These are phyloP conservation scores for Lentinula boryana DNA, from an alignment of 768 basidiomycete genomes.

Conservation along the genomic window DNA sequence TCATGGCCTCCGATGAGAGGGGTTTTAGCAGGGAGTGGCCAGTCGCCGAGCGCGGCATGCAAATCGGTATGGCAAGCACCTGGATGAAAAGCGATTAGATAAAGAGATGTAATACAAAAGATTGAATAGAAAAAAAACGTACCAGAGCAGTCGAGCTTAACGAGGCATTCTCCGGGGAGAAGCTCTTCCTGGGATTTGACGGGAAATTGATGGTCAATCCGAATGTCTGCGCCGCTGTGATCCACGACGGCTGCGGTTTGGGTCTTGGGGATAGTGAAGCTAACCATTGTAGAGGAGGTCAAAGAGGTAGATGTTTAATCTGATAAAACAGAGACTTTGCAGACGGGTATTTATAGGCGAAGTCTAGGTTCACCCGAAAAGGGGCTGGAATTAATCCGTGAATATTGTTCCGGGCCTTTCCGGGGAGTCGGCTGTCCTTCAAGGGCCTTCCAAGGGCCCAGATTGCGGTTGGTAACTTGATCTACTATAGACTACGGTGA, in stretches of 20 bases:
- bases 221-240: slow-evolving; percentile 25
- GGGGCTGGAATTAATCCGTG: not conserved
- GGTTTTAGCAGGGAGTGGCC: slow-evolving; percentile 64
- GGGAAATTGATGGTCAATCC: slow-evolving; percentile 40
- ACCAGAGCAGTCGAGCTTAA: slow-evolving; percentile 72
- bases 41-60: slow-evolving; percentile 70
- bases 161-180: slow-evolving; percentile 64
- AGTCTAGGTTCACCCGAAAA: not conserved
- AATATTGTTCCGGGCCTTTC: too few species aligned
- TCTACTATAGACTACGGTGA: too few species aligned
- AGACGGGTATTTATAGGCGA: not conserved
- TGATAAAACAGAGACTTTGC: not conserved
- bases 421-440: too few species aligned
- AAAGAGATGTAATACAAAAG: not conserved
- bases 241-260: slow-evolving; percentile 40
- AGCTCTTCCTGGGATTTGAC: slow-evolving; percentile 53
- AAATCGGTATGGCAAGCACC: slow-evolving; percentile 75
- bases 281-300: not conserved
- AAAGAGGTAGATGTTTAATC: not conserved
- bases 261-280: slow-evolving; percentile 27
- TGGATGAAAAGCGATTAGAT: slow-evolving; percentile 18
- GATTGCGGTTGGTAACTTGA: not conserved
- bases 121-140: slow-evolving; percentile 16
- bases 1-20: slow-evolving; percentile 82
- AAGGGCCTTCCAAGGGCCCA: not conserved